phyloP scores from a whole-genome alignment of 2,329 filamentous ascomycete species.

The Monosporascus ibericus region DNA sequence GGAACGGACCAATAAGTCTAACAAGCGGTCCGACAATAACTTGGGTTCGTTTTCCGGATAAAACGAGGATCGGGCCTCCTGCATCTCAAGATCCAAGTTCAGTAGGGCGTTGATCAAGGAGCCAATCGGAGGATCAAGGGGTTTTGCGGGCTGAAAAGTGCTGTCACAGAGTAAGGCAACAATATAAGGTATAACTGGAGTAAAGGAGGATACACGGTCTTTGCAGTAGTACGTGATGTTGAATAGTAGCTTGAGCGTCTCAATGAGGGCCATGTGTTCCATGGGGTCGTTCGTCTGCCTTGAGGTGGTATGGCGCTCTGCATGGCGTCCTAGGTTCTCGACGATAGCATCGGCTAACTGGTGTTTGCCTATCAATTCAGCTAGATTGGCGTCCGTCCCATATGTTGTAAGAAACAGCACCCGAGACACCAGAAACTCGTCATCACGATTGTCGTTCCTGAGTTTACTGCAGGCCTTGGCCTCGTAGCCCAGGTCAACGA shows the following conservation, averaged over 20 bases:
- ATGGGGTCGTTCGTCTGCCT: constrained; percentile 45
- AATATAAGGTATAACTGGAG: constrained; percentile 61
- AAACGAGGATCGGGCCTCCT: constrained; percentile 47
- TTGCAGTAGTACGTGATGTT: constrained; percentile 76
- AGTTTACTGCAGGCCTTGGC: constrained; percentile 64
- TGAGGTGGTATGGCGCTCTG: constrained; percentile 32
- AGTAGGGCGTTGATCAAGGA: constrained; percentile 74
- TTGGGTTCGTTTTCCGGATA: constrained; percentile 61
- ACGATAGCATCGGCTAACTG: constrained; percentile 62
- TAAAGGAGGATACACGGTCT: constrained; percentile 56
- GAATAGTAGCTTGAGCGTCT: constrained; percentile 84
- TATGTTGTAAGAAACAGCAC: constrained; percentile 79
- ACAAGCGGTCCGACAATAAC: constrained; percentile 56
- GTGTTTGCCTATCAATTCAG: constrained; percentile 58
- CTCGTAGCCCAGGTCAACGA: constrained; percentile 65
- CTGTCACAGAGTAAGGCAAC: constrained; percentile 61
- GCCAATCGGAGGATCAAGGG: constrained; percentile 66
- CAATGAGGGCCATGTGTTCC: constrained; percentile 72
- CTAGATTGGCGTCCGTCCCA: constrained; percentile 61
- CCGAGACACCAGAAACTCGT: constrained; percentile 80
- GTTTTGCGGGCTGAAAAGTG: constrained; percentile 52
- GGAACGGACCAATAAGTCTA: constrained; percentile 63
- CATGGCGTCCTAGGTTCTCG: constrained; percentile 65
- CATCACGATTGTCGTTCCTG: constrained; percentile 67
- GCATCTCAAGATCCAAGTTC: constrained; percentile 63